A percentile compares a stretch with the other conserved stretches of the same genome.
These are phyloP conservation scores for Elongisporangium anandrum DNA, from an alignment of 352 stramenopile genomes.

Conservation along the genomic window DNA sequence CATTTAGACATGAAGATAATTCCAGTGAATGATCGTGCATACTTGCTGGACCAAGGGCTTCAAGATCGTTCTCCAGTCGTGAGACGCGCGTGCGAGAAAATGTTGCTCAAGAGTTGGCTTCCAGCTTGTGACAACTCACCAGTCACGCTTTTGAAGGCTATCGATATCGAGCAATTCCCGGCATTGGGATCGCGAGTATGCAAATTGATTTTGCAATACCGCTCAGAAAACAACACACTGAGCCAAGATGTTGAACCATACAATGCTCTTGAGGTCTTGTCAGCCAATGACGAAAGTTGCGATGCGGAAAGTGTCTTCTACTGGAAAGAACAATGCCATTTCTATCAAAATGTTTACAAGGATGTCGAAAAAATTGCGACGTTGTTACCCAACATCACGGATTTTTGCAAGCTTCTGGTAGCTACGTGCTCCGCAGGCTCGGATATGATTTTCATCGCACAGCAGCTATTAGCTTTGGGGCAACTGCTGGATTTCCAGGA, in stretches of 20 bases:
- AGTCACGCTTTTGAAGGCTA: slow-evolving; percentile 41
- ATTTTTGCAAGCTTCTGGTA: slow-evolving; percentile 67
- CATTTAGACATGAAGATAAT: slow-evolving; percentile 47
- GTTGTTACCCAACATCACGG: slow-evolving; percentile 57
- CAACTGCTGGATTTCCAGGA: slow-evolving; percentile 75
- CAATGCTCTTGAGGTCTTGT: slow-evolving; percentile 43
- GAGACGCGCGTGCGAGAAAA: slow-evolving; percentile 49
- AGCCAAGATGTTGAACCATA: slow-evolving; percentile 28
- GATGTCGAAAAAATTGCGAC: slow-evolving; percentile 44
- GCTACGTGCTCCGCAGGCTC: slow-evolving; percentile 34
- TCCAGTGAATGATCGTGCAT: slow-evolving; percentile 54
- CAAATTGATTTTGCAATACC: not conserved
- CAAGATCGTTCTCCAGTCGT: slow-evolving; percentile 59
- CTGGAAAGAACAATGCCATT: slow-evolving; percentile 76
- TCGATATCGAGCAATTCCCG: slow-evolving; percentile 64
- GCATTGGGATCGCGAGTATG: slow-evolving; percentile 23
- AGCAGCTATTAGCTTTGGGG: slow-evolving; percentile 61
- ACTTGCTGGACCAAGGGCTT: slow-evolving; percentile 72
- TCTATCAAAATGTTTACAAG: slow-evolving; percentile 61
- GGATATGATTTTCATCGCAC: slow-evolving; percentile 59
- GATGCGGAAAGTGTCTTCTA: slow-evolving; percentile 67
- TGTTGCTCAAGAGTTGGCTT: slow-evolving; percentile 73
- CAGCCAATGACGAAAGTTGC: slow-evolving; percentile 28
- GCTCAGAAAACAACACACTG: not conserved
- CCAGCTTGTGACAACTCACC: slow-evolving; percentile 45